Evolutionary conservation across 78 protist genomes (phyloP).

Genomic region (Emiliania huxleyi): DNA sequence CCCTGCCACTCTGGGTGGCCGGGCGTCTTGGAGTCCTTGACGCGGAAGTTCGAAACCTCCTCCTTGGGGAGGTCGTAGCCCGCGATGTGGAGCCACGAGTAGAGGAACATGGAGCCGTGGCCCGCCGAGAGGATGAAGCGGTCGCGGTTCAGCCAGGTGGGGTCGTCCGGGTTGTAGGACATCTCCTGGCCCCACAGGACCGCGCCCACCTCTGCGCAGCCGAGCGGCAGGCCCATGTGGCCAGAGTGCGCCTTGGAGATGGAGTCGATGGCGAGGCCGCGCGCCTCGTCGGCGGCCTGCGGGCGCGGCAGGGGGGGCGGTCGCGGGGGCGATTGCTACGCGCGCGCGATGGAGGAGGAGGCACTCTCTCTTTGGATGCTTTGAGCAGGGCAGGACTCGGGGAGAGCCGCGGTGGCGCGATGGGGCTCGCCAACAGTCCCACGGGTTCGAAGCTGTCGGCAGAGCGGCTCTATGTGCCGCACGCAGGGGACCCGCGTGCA

Average conservation of each 20-base stretch:
- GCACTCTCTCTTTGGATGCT: too few species aligned
- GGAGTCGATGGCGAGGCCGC: constrained; percentile 62
- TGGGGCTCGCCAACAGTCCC: too few species aligned
- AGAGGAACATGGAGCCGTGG: constrained; percentile 74
- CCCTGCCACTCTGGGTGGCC: constrained; percentile 79
- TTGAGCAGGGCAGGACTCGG: too few species aligned
- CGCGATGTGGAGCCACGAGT: constrained; percentile 58
- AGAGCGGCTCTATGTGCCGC: too few species aligned
- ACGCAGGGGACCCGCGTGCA: too few species aligned
- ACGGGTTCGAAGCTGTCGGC: too few species aligned
- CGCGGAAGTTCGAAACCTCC: constrained; percentile 71
- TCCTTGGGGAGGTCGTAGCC: constrained; percentile 54
- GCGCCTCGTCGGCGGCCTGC: constrained; percentile 28
- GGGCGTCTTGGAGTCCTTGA: constrained; percentile 64
- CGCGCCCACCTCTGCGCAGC: constrained; percentile 54
- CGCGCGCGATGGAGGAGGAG: too few species aligned
- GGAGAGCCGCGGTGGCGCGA: background rate
- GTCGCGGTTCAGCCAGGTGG: constrained; percentile 68
- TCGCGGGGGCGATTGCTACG: too few species aligned
- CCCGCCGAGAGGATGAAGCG: constrained; percentile 76
- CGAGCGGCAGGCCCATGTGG: constrained; percentile 73
- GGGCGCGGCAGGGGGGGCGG: background rate
- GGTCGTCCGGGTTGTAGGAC: constrained; percentile 45
- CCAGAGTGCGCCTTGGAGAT: constrained; percentile 64
- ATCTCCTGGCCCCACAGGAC: constrained; percentile 39